Evolutionary conservation across 305 asterid species (phyloP).

Genomic region (Coffea humblotiana): DNA sequence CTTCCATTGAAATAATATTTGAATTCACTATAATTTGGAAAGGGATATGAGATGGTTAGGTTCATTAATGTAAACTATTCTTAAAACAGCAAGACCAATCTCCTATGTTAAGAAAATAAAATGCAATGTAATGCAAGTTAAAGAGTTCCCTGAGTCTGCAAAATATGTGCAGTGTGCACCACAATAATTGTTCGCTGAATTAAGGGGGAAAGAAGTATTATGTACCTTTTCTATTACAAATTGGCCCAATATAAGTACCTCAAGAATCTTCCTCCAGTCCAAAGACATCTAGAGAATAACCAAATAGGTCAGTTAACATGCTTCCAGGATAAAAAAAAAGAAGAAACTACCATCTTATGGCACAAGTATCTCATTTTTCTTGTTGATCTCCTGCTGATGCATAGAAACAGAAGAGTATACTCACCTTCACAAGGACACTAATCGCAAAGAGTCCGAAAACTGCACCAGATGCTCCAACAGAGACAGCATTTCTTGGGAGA

Average conservation of each 20-base stretch:
- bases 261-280: constrained; percentile 98
- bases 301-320: constrained; percentile 18
- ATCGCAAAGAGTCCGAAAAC: constrained; percentile 91
- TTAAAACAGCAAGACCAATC: neutral
- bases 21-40: neutral
- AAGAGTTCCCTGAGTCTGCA: neutral
- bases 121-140: neutral
- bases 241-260: constrained; percentile 88
- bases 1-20: neutral
- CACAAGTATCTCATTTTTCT: neutral
- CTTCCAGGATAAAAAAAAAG: neutral
- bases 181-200: neutral
- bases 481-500: constrained; percentile 89
- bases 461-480: constrained; percentile 96
- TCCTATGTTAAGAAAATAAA: neutral
- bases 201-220: constrained; percentile 1
- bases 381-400: constrained; percentile 3
- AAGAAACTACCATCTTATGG: neutral
- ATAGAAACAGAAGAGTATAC: neutral
- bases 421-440: constrained; percentile 85
- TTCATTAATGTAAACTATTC: neutral
- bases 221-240: constrained; percentile 85
- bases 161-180: neutral
- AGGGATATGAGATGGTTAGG: neutral
- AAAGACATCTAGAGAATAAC: constrained; percentile 69